A percentile compares a stretch with the other conserved stretches of the same genome.
These are phyloP conservation scores for Rhizopus sp. DNA, from an alignment of 371 early-diverging fungal species.

Conservation along the genomic window DNA sequence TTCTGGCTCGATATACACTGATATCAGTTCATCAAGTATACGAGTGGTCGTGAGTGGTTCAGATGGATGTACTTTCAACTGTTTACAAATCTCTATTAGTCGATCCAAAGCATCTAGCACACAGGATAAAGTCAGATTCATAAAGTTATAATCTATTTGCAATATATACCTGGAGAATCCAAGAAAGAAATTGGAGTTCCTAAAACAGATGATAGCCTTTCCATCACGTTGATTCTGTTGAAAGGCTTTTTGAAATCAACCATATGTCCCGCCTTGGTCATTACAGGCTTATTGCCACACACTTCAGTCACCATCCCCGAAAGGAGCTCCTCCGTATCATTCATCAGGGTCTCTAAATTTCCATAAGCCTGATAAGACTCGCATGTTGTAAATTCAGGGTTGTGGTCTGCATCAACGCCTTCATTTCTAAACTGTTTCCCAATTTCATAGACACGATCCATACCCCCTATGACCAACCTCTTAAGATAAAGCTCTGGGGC, in stretches of 20 bases:
- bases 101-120: slow-evolving; percentile 32
- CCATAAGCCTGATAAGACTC: slow-evolving; percentile 98
- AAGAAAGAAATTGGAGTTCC: slow-evolving; percentile 55
- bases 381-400: slow-evolving; percentile 98
- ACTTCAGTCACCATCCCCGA: slow-evolving; percentile 82
- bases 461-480: slow-evolving; percentile 94
- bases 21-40: slow-evolving; percentile 91
- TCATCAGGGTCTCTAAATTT: slow-evolving; percentile 79
- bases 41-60: slow-evolving; percentile 80
- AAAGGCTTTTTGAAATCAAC: slow-evolving; percentile 84
- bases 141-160: neutral
- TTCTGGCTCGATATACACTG: slow-evolving; percentile 86
- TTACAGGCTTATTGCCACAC: slow-evolving; percentile 75
- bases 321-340: slow-evolving; percentile 86
- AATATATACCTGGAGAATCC: slow-evolving; percentile 34
- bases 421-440: slow-evolving; percentile 99
- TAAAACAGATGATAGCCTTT: slow-evolving; percentile 61
- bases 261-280: slow-evolving; percentile 48
- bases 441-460: slow-evolving; percentile 95
- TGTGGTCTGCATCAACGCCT: slow-evolving; percentile 96
- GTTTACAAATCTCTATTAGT: slow-evolving; percentile 56
- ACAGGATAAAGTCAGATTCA: neutral
- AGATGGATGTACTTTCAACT: slow-evolving; percentile 55
- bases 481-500: slow-evolving; percentile 97
- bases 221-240: slow-evolving; percentile 77